Base-by-base conservation (phyloP, 371 early-diverging fungal genomes). In the Syncephalis plumigaleata region DNA sequence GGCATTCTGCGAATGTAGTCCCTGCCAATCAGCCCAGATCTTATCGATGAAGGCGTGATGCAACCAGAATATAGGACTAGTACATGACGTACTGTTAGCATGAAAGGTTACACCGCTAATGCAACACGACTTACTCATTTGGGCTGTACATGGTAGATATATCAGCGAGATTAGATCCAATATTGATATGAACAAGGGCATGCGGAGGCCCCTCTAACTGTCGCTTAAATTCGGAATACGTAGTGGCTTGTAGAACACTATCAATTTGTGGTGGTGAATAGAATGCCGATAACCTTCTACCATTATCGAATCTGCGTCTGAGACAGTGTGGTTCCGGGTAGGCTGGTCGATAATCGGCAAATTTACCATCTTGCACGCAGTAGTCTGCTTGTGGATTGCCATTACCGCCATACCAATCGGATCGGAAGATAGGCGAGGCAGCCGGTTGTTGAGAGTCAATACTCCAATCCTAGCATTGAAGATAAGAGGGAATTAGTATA, bases 71-170 rank as follows among this genome's bases (percentile, higher is more conserved):
- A 40, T 18, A 40, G 40, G 40, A 40, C 40, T 40, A n/a, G 21
- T 8, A 5, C 2, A 43, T 18, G 13, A 17, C 16, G 3, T 43
- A 9, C 24, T 2, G 20, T 18, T 18, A 20, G 4, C n/a, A n/a
- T n/a, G n/a, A n/a, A n/a, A n/a, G n/a, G n/a, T n/a, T n/a, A n/a
- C n/a, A n/a, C n/a, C n/a, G n/a, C n/a, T n/a, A n/a, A n/a, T n/a
- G n/a, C n/a, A n/a, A n/a, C n/a, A 22, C 20, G 11, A 43, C 43
- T 43, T 43, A 43, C 43, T 43, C 43, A 43, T 43, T 43, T 43
- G 43, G 43, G 11, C 43, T 43, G 22, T 24, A 43, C 43, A 43
- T 43, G 22, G 43, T 43, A 18, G 40, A 18, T n/a, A 40, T 40
- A 40, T 40, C 40, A 21, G 18, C 15, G 31, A 4, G 7, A 31